Base-by-base conservation (phyloP, 2,329 filamentous ascomycete genomes). In the Aureobasidium sp. region DNA sequence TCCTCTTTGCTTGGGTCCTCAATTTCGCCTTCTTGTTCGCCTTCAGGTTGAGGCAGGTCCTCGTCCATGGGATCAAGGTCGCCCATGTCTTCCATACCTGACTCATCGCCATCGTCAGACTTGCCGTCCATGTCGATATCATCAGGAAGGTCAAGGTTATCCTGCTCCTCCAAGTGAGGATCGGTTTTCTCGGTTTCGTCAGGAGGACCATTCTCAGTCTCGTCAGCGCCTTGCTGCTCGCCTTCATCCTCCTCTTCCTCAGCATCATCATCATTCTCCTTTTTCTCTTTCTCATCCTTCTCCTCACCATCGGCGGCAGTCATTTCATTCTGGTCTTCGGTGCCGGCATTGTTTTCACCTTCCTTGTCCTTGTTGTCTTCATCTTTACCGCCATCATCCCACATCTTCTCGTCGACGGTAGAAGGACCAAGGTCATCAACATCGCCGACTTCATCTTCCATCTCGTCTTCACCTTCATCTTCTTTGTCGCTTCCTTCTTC, bases 371-470 rank as follows among this genome's bases (percentile, higher is more conserved):
- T 94, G 50, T 93, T 85, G 50, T 92, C 85, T 46, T 92, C 82
- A 50, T 87, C 81, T 5, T 54, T 54, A 38, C 77, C 76, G 47
- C 86, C 85, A 40, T 91, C 92, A 73, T 99, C 92, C 94, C 94
- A 99, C 83, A 97, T 91, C 79, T 97, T 99, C 76, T 99, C 95
- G 70, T 99, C 95, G 1, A 97, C 88, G 21, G 93, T 89, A 17
- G 85, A 88, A 13, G 90, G 87, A 67, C 96, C 93, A 43, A 96
- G 79, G 68, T 95, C 90, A 74, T 96, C 90, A 11, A 97, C 91
- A 68, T 91, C 88, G 1, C 92, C 94, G 5, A 88, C 83, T 73
- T 97, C 90, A 67, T 96, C 92, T 65, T 96, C 91, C 70, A 95
- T 86, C 54, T 78, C 76, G 10, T 90, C 87, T n/a, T 87, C 78